Base-by-base conservation (phyloP, 176 grass and related monocot species). In the Elymus sibiricus region DNA sequence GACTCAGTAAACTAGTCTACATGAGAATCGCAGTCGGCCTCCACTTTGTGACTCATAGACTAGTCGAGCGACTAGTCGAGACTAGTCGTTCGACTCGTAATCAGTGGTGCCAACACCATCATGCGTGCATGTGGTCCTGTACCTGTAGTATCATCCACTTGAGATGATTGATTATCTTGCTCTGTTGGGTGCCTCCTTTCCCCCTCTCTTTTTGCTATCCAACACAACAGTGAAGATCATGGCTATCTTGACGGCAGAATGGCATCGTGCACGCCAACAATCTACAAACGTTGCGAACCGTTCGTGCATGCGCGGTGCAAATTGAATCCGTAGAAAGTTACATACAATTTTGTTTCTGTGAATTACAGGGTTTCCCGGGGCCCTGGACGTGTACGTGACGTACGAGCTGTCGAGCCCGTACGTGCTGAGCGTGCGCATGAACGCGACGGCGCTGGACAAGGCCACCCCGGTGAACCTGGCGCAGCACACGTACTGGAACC, bases 401-500 rank as follows among this genome's bases (percentile, higher is more conserved):
- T 98, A 98, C 78, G 63, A 82, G 80, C 89, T 98, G 0, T 92
- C 90, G 3, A 61, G 78, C 4, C 81, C 83, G 2, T 95, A 98
- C 82, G 83, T 77, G 24, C 84, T 98, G 25, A 89, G 88, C 65
- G 84, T 98, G 64, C 74, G 40, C 88, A 98, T 98, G 96, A 85
- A 87, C 49, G 93, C 86, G 73, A 92, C 88, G 79, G 82, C 93
- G 28, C 7, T 68, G 68, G 67, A 83, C 88, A 95, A 92, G 90
- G 88, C 93, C 1, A 98, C 96, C 3, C 97, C 94, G 32, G 93
- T 96, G 84, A 99, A 99, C 90, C 81, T 99, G 12, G 90, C 80
- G 69, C 88, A 95, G 82, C 97, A 98, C 85, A 84, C 84, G 66
- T 98, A 98, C 84, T 98, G 97, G 97, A 94, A 96, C 86, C 85